Evolutionary conservation across 305 asterid genomes (phyloP).

Genomic region (Nicotiana rustica): DNA sequence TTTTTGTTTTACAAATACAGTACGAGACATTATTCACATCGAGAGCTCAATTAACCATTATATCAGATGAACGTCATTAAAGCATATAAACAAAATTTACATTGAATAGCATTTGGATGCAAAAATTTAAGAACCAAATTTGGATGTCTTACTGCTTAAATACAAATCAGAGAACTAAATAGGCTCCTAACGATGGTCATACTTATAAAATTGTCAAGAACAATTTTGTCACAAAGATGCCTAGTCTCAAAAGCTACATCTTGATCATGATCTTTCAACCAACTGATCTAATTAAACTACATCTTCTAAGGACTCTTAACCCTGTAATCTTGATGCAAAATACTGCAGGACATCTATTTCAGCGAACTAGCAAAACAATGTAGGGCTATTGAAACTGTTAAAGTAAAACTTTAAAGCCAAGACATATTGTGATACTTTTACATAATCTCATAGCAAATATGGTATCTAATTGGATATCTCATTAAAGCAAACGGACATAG

Average conservation of each 20-base stretch:
- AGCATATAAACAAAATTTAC: neutral
- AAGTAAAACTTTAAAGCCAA: neutral
- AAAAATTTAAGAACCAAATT: neutral
- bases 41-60: neutral
- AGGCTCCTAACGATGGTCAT: neutral
- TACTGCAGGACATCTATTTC: neutral
- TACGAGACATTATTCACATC: neutral
- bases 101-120: neutral
- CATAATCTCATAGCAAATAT: neutral
- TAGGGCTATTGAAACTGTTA: neutral
- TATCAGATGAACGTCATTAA: neutral
- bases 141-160: neutral
- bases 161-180: neutral
- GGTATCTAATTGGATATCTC: neutral
- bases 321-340: neutral
- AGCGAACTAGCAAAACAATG: neutral
- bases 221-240: neutral
- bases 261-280: neutral
- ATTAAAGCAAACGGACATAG: neutral
- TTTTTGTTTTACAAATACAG: neutral
- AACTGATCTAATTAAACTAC: neutral
- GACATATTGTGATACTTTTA: neutral
- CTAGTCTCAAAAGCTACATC: neutral
- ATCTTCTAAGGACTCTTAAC: neutral
- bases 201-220: neutral